Evolutionary conservation across 2,329 filamentous ascomycete species (phyloP).

Genomic region (Fusarium palustre): DNA sequence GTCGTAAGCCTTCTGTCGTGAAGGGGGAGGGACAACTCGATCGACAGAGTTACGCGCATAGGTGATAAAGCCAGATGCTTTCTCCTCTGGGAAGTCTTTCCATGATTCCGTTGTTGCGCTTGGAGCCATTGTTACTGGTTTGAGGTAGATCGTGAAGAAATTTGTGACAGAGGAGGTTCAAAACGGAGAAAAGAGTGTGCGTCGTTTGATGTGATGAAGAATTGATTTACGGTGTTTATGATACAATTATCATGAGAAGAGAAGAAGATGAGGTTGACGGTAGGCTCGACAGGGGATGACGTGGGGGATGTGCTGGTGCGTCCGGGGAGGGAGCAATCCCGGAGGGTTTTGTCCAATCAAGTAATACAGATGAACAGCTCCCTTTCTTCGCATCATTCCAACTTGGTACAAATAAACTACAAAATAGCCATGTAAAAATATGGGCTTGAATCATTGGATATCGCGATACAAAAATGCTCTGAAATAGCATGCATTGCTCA

Average conservation of each 20-base stretch:
- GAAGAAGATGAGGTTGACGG: slow-evolving; percentile 7
- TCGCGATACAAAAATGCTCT: background rate
- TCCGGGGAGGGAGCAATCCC: background rate
- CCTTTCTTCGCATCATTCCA: slow-evolving; percentile 4
- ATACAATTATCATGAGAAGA: slow-evolving; percentile 19
- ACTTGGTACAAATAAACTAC: background rate
- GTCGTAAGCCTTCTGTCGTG: slow-evolving; percentile 67
- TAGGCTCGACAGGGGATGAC: slow-evolving; percentile 15
- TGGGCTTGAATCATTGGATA: background rate
- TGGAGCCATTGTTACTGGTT: slow-evolving; percentile 23
- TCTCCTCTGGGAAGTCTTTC: slow-evolving; percentile 48
- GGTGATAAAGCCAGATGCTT: slow-evolving; percentile 52
- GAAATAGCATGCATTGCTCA: background rate
- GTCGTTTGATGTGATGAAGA: background rate
- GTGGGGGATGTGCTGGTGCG: slow-evolving; percentile 26
- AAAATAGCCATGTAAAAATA: background rate
- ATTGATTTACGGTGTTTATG: background rate
- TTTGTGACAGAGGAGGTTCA: background rate
- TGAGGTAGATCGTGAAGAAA: background rate
- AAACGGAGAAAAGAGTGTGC: background rate
- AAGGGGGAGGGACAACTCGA: slow-evolving; percentile 68
- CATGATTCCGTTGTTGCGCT: slow-evolving; percentile 22
- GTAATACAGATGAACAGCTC: slow-evolving; percentile 7
- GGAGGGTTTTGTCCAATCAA: slow-evolving; percentile 9
- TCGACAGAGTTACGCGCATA: slow-evolving; percentile 61